These are phyloP conservation scores for Sporobolomyces pararoseus DNA, from an alignment of 768 basidiomycete genomes.

Conservation along the genomic window DNA sequence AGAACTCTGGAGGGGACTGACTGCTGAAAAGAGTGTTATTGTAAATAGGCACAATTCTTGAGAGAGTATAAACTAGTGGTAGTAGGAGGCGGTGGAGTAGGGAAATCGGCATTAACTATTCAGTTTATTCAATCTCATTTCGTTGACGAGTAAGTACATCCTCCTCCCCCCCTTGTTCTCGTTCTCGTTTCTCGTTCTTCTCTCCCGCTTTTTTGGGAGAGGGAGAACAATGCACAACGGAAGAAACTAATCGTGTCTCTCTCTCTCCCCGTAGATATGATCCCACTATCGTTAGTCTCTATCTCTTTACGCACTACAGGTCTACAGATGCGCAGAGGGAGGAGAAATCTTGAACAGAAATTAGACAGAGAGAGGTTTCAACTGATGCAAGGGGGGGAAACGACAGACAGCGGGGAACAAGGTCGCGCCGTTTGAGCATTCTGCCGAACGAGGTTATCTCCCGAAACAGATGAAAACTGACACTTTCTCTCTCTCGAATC, in stretches of 20 bases:
- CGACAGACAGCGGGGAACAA: no score
- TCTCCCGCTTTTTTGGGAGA: no score
- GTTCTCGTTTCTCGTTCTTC: neutral
- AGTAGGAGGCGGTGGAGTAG: constrained; percentile 88
- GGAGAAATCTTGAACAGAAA: neutral
- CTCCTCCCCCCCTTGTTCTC: neutral
- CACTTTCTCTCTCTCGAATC: no score
- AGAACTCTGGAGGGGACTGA: no score
- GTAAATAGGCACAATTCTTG: constrained; percentile 54
- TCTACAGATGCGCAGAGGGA: neutral
- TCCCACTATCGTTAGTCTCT: constrained; percentile 51
- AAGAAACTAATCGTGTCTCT: neutral
- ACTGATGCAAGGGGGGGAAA: neutral
- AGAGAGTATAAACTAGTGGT: constrained; percentile 98
- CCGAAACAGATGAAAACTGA: no score
- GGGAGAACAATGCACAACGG: no score
- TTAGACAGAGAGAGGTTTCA: neutral
- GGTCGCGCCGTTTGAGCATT: no score
- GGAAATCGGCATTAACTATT: constrained; percentile 50
- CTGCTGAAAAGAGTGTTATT: neutral
- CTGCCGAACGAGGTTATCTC: no score
- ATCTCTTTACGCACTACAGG: neutral
- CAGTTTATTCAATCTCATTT: constrained; percentile 52
- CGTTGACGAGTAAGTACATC: constrained; percentile 46
- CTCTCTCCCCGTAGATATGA: constrained; percentile 47